These are phyloP conservation scores for Gossypium stocksii DNA, from an alignment of 345 rosid species.

Conservation along the genomic window DNA sequence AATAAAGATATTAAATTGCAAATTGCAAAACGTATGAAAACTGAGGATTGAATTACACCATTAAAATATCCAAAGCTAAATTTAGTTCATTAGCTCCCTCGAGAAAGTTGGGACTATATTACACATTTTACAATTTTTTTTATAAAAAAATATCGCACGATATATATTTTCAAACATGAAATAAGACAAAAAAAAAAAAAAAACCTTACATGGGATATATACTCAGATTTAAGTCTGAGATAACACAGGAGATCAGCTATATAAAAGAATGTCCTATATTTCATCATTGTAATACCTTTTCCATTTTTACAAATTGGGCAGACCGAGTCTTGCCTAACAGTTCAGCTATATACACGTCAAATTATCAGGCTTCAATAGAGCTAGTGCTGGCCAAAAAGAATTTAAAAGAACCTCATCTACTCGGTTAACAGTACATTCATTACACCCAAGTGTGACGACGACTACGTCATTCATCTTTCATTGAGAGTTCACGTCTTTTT, in stretches of 20 bases:
- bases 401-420: background rate
- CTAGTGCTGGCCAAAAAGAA: background rate
- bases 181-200: too few relatives aligned
- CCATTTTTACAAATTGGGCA: background rate
- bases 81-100: too few relatives aligned
- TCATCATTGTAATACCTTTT: background rate
- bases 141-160: too few relatives aligned
- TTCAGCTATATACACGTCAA: slow-evolving; percentile 5
- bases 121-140: too few relatives aligned
- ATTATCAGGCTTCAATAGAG: slow-evolving; percentile 5
- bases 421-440: background rate
- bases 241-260: background rate
- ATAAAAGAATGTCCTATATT: background rate
- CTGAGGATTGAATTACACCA: too few relatives aligned
- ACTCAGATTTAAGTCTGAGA: background rate
- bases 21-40: too few relatives aligned
- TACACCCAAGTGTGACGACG: background rate
- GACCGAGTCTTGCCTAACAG: background rate
- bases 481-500: slow-evolving; percentile 33
- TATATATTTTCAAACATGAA: too few relatives aligned
- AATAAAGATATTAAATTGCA: too few relatives aligned
- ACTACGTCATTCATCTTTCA: slow-evolving; percentile 30
- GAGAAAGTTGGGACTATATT: too few relatives aligned
- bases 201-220: too few relatives aligned
- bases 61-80: too few relatives aligned